Percentiles rank a stretch among this genome's conserved stretches.
Evolutionary conservation across 2,329 filamentous ascomycete genomes (phyloP).

Genomic region (Cladosporium velox): DNA sequence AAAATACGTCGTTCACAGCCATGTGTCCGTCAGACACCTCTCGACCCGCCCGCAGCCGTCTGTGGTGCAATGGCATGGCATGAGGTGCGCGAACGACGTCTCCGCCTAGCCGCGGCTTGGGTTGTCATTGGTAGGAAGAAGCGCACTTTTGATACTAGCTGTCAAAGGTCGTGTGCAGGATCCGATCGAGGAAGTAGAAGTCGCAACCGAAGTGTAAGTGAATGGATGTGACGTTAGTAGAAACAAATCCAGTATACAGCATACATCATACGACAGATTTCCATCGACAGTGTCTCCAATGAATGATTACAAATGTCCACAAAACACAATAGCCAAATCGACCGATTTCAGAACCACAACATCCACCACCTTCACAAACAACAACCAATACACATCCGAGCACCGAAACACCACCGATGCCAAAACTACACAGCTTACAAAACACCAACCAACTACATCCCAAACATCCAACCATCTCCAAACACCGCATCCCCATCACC

Average conservation of each 20-base stretch:
- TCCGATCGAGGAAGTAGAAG: not conserved
- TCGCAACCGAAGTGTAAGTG: not conserved
- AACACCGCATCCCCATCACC: not conserved
- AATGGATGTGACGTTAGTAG: not conserved
- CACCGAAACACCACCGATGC: not conserved
- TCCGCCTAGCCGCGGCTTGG: slow-evolving; percentile 5
- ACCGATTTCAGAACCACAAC: not conserved
- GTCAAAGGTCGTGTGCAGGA: slow-evolving; percentile 5
- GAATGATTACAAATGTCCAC: not conserved
- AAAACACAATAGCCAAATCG: not conserved
- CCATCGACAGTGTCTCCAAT: not conserved
- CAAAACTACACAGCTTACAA: not conserved
- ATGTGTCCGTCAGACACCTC: slow-evolving; percentile 3
- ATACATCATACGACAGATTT: too few relatives aligned
- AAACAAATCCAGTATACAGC: too few relatives aligned
- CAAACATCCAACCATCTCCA: not conserved
- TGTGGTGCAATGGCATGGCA: slow-evolving; percentile 14
- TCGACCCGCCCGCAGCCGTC: slow-evolving; percentile 4
- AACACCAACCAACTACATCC: not conserved
- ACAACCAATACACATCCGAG: not conserved
- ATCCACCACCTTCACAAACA: not conserved
- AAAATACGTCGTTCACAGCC: slow-evolving; percentile 6
- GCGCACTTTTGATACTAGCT: not conserved
- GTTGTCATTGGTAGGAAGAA: slow-evolving; percentile 9
- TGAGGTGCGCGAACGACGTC: slow-evolving; percentile 17